These are phyloP conservation scores for Coniochaeta prunicola DNA, from an alignment of 2,329 filamentous ascomycete species.

Conservation along the genomic window DNA sequence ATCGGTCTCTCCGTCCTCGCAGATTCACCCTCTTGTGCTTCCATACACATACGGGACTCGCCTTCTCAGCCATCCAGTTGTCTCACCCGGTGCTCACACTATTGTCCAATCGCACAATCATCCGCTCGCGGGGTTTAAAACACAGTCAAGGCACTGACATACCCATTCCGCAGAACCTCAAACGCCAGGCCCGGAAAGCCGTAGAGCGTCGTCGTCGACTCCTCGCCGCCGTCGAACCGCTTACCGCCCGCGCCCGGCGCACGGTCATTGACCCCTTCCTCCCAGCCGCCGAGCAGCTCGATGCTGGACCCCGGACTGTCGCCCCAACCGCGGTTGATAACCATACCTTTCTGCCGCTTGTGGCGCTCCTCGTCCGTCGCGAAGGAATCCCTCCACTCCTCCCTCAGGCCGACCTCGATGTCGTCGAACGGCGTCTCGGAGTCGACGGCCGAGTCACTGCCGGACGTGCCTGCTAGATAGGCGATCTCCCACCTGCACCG, in stretches of 20 bases:
- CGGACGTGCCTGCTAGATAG: slow-evolving; percentile 41
- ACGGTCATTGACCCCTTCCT: slow-evolving; percentile 44
- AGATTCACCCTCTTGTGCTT: too few relatives aligned
- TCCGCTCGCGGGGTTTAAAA: slow-evolving; percentile 44
- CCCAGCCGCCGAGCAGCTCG: slow-evolving; percentile 79
- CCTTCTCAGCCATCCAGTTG: neutral
- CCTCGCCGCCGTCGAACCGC: slow-evolving; percentile 46
- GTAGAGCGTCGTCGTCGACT: slow-evolving; percentile 74
- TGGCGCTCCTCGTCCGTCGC: slow-evolving; percentile 43
- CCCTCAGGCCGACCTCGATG: slow-evolving; percentile 60
- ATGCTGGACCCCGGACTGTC: slow-evolving; percentile 87
- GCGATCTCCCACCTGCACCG: slow-evolving; percentile 78
- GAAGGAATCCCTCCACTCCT: slow-evolving; percentile 64
- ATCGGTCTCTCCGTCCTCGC: too few relatives aligned
- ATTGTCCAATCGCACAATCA: neutral
- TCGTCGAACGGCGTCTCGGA: slow-evolving; percentile 76
- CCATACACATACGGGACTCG: too few relatives aligned
- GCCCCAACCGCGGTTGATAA: slow-evolving; percentile 83
- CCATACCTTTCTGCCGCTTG: slow-evolving; percentile 64
- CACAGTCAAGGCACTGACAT: slow-evolving; percentile 81
- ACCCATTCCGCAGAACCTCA: slow-evolving; percentile 89
- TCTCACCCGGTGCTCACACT: too few relatives aligned
- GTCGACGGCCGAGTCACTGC: slow-evolving; percentile 40
- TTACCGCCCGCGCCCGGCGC: slow-evolving; percentile 26
- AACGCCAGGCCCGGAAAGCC: slow-evolving; percentile 92